Base-by-base conservation (phyloP, 2,329 filamentous ascomycete genomes). In the Colletotrichum tabaci region DNA sequence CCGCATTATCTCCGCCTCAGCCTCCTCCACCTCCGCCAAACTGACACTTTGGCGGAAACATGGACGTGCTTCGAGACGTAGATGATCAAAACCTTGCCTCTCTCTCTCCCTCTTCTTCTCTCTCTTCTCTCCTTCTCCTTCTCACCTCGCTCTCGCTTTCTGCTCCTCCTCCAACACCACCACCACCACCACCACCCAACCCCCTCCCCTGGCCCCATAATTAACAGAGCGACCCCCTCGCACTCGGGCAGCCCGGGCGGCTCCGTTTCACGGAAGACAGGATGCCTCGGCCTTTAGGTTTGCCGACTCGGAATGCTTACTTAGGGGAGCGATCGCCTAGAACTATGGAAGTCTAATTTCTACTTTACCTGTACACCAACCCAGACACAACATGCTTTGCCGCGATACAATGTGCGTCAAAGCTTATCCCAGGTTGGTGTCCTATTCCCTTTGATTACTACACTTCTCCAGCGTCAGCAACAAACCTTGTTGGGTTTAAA, bases 41-140 rank as follows among this genome's bases (percentile, higher is more conserved):
- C 9, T 10, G 8, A 10, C 35, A 38, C 9, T 56, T 85, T 83
- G n/a, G 40, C 8, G 35, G 7, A 4, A n/a, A 21, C 35, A 57
- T n/a, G 15, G n/a, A 23, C n/a, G 12, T 56, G 38, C 53, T 16
- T 15, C 35, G 13, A 16, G 16, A 3, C 18, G 2, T n/a, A 60
- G 16, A 63, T 21, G 9, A 6, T 30, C 12, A 46, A 52, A 63
- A 63, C 23, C 61, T 62, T 62, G 46, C 18, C 16, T 26, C 9
- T 38, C 9, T 38, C 35, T 38, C 35, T 2, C 35, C 12, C 35
- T 10, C 30, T 2, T 38, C 35, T 38, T 38, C 35, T 8, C 35
- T 35, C 35, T 10, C 9, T 1, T 9, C 30, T 7, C 30, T 35
- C 30, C 30, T 35, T 38, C 35, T 38, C 35, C 35, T 38, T 38